phyloP scores from a whole-genome alignment of 352 stramenopile genomes.

The Globisporangium irregulare region DNA sequence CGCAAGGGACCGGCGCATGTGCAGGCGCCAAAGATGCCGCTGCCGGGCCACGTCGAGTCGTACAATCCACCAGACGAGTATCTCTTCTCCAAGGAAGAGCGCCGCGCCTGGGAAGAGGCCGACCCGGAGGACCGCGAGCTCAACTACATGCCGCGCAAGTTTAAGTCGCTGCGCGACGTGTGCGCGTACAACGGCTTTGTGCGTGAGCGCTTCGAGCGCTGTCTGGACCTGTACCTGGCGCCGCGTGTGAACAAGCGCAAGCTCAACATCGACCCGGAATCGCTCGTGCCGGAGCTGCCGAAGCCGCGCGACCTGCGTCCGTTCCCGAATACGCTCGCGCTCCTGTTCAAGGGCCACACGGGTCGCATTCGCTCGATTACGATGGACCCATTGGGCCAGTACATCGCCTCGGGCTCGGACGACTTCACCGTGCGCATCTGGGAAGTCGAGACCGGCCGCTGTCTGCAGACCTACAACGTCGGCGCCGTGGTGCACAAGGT shows the following conservation, averaged over 20 bases:
- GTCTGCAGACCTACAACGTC: constrained; percentile 91
- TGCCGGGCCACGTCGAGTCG: constrained; percentile 97
- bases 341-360: constrained; percentile 88
- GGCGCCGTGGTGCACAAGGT: constrained; percentile 89
- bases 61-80: constrained; percentile 99
- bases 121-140: constrained; percentile 95
- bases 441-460: constrained; percentile 95
- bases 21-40: constrained; percentile 96
- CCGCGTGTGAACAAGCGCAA: constrained; percentile 95
- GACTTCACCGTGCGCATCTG: constrained; percentile 96
- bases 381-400: constrained; percentile 96
- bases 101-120: constrained; percentile 93
- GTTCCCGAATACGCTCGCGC: constrained; percentile 95
- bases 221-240: constrained; percentile 99
- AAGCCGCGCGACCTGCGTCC: constrained; percentile 96
- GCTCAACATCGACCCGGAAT: constrained; percentile 98
- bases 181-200: constrained; percentile 96
- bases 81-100: constrained; percentile 95
- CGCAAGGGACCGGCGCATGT: constrained; percentile 95
- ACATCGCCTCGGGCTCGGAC: constrained; percentile 94
- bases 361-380: constrained; percentile 91
- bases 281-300: constrained; percentile 94
- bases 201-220: constrained; percentile 99
- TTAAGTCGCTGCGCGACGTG: constrained; percentile 95
- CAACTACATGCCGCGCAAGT: constrained; percentile 98